phyloP scores from a whole-genome alignment of 345 rosid species.

The Geranium brycei region DNA sequence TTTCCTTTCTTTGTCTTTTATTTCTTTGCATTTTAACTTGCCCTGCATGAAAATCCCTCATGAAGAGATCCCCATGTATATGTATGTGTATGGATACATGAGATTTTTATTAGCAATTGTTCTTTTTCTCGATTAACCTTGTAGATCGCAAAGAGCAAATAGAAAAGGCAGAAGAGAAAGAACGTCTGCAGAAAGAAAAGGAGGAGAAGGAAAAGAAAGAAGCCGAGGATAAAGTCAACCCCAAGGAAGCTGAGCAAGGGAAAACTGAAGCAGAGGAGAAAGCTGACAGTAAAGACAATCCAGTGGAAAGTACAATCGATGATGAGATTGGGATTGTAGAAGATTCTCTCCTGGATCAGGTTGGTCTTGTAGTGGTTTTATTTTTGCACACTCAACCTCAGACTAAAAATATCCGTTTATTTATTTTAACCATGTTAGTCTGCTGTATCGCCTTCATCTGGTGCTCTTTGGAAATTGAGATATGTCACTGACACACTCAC shows the following conservation, averaged over 20 bases:
- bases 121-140: slow-evolving; percentile 13
- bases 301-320: slow-evolving; percentile 17
- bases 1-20: not conserved
- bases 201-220: not conserved
- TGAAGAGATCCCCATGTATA: not conserved
- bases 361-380: slow-evolving; percentile 11
- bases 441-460: not conserved
- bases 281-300: slow-evolving; percentile 19
- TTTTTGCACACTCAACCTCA: not conserved
- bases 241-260: not conserved
- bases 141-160: slow-evolving; percentile 79
- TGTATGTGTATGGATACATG: not conserved
- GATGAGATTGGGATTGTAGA: slow-evolving; percentile 40
- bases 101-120: not conserved
- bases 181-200: slow-evolving; percentile 56
- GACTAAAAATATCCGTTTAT: not conserved
- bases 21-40: not conserved
- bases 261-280: not conserved
- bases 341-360: slow-evolving; percentile 53
- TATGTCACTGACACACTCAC: too few relatives aligned
- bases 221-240: not conserved
- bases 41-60: not conserved
- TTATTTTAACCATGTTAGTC: not conserved
- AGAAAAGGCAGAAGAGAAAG: slow-evolving; percentile 81
- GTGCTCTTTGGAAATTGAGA: too few relatives aligned